phyloP scores from a whole-genome alignment of 768 basidiomycete genomes.

The Tylopilus cervinicoccineus region DNA sequence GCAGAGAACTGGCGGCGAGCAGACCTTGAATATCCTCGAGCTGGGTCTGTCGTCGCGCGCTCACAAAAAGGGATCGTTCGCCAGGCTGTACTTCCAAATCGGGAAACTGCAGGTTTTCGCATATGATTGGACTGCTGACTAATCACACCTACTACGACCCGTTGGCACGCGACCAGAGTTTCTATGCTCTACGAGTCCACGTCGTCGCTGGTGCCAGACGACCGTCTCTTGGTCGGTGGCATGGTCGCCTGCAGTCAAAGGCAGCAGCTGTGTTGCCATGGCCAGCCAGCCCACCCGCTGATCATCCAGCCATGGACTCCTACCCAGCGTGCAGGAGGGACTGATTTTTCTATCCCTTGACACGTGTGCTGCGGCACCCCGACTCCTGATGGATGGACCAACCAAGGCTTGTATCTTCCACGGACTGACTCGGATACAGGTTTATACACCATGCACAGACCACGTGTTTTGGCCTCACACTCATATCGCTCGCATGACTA shows the following conservation, averaged over 20 bases:
- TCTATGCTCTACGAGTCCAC: too few relatives aligned
- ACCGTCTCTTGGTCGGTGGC: conserved; percentile 2
- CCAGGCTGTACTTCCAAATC: conserved; percentile 11
- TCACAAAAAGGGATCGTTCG: conserved; percentile 5
- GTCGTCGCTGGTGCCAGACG: conserved; percentile 22
- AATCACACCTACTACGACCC: conserved; percentile 6
- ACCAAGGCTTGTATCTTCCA: conserved; percentile 12
- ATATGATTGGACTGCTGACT: conserved; percentile 33
- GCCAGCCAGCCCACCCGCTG: too few relatives aligned
- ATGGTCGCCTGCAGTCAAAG: not conserved
- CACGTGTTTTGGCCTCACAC: conserved; percentile 25
- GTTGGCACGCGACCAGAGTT: conserved; percentile 19
- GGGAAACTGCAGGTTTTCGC: conserved; percentile 12
- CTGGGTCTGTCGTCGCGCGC: conserved; percentile 3
- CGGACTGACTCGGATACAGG: conserved; percentile 9
- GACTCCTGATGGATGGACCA: conserved; percentile 10
- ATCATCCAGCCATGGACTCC: too few relatives aligned
- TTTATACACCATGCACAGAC: conserved; percentile 14
- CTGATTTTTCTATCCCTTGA: too few relatives aligned
- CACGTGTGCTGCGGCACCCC: conserved; percentile 20
- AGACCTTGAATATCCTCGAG: not conserved
- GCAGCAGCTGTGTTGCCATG: not conserved
- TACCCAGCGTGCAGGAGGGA: too few relatives aligned
- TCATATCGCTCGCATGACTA: conserved; percentile 8
- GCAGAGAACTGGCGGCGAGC: not conserved